Conservation (phyloP, 2,329 filamentous ascomycete genomes). For the Pseudogymnoascus sp. region DNA sequence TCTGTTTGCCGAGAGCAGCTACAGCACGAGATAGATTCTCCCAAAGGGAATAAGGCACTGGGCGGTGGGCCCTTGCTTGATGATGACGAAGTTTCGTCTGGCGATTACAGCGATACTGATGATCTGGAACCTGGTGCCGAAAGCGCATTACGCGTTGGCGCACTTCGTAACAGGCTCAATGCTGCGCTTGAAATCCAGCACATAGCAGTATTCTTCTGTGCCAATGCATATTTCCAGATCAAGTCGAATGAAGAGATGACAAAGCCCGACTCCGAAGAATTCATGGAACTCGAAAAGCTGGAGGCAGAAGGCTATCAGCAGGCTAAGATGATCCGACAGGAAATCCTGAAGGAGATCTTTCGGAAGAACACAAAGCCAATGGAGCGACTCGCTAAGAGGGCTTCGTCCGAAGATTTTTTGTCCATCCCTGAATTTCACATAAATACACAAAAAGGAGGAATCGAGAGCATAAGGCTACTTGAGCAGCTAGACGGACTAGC, state of each 20-base stretch:
- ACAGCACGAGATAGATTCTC: conserved; percentile 35
- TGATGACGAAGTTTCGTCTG: conserved; percentile 21
- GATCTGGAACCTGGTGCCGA: neutral
- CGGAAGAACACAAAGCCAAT: conserved; percentile 57
- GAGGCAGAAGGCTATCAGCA: conserved; percentile 68
- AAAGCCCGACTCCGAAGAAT: conserved; percentile 57
- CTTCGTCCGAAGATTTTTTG: conserved; percentile 45
- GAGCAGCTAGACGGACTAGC: conserved; percentile 59
- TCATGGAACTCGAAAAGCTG: conserved; percentile 53
- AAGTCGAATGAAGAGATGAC: conserved; percentile 61
- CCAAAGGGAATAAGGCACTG: conserved; percentile 18
- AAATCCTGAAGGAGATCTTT: conserved; percentile 57
- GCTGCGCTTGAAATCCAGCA: conserved; percentile 72
- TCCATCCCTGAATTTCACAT: conserved; percentile 52
- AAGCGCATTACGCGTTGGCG: conserved; percentile 36
- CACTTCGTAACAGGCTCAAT: conserved; percentile 58
- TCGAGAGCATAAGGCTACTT: conserved; percentile 61
- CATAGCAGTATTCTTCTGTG: conserved; percentile 74
- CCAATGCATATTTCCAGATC: conserved; percentile 75
- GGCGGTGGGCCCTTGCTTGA: conserved; percentile 16
- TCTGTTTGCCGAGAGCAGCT: conserved; percentile 56
- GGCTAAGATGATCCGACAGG: conserved; percentile 68
- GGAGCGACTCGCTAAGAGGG: conserved; percentile 47
- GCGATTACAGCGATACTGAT: conserved; percentile 25
- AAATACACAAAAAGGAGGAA: conserved; percentile 48